These are phyloP conservation scores for Tolypocladium album DNA, from an alignment of 2,329 filamentous ascomycete species.

Conservation along the genomic window DNA sequence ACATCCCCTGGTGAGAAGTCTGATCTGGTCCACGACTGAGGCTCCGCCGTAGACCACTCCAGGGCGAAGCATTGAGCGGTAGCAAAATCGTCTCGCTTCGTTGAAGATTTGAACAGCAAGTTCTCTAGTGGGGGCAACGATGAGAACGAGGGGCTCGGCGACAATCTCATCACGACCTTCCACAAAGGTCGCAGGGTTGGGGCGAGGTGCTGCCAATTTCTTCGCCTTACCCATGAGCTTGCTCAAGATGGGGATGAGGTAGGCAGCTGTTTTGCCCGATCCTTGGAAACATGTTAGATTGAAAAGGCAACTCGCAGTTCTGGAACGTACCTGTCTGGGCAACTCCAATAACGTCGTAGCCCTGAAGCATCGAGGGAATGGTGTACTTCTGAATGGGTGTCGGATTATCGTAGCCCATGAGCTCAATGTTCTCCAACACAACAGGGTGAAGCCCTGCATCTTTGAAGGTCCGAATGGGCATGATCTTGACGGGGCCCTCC, in stretches of 20 bases:
- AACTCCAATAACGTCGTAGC: conserved; percentile 75
- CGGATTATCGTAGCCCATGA: conserved; percentile 59
- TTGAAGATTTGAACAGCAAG: conserved; percentile 92
- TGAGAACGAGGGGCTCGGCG: conserved; percentile 79
- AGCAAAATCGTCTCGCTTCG: conserved; percentile 84
- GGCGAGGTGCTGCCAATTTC: conserved; percentile 70
- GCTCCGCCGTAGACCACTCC: conserved; percentile 83
- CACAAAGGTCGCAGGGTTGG: conserved; percentile 48
- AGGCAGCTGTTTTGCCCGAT: conserved; percentile 93
- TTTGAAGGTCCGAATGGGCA: conserved; percentile 49
- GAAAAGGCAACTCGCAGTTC: neutral
- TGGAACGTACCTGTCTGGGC: conserved; percentile 65
- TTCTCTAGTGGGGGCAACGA: conserved; percentile 82
- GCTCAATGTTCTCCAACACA: conserved; percentile 65
- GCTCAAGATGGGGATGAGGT: conserved; percentile 78
- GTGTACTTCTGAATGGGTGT: conserved; percentile 85
- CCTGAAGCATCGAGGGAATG: conserved; percentile 66
- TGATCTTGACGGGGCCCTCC: conserved; percentile 42
- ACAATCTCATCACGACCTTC: conserved; percentile 39
- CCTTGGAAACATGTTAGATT: conserved; percentile 40
- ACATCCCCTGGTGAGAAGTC: conserved; percentile 71
- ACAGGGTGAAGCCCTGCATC: conserved; percentile 76
- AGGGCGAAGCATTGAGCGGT: conserved; percentile 87
- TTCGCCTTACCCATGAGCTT: conserved; percentile 93
- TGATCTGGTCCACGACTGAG: conserved; percentile 56